Conservation (phyloP, 2,329 filamentous ascomycete genomes). For the Aureobasidium sp. region DNA sequence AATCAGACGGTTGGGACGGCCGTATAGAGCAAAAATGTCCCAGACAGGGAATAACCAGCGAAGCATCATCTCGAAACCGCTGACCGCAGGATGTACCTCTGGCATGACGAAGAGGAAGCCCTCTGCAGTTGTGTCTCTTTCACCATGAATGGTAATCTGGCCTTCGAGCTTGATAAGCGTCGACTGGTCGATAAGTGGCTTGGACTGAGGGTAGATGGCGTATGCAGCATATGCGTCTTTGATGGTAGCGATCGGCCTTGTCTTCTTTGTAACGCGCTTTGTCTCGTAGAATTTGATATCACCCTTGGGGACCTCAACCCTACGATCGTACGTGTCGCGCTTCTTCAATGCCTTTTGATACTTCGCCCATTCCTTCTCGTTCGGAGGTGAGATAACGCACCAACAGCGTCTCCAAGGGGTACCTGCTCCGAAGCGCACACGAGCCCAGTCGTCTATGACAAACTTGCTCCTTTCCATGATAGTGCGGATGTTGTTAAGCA, state of each 20-base stretch:
- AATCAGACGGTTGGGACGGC: constrained; percentile 76
- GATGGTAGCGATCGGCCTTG: constrained; percentile 81
- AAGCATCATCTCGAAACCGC: constrained; percentile 91
- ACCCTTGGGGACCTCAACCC: constrained; percentile 65
- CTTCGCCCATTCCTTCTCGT: constrained; percentile 86
- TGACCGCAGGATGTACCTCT: constrained; percentile 83
- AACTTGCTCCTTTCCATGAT: constrained; percentile 78
- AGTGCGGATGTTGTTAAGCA: constrained; percentile 77
- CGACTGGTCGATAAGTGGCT: constrained; percentile 87
- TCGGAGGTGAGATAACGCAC: constrained; percentile 88
- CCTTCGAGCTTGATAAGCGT: constrained; percentile 93
- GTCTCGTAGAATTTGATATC: constrained; percentile 93
- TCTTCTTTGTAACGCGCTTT: constrained; percentile 85
- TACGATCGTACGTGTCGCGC: constrained; percentile 74
- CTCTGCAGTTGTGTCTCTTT: constrained; percentile 69
- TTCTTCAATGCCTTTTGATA: constrained; percentile 76
- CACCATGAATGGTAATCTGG: constrained; percentile 76
- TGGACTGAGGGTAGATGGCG: constrained; percentile 91
- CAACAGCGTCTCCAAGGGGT: constrained; percentile 95
- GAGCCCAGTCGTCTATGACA: constrained; percentile 83
- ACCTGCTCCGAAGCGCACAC: constrained; percentile 90
- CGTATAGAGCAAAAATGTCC: constrained; percentile 87
- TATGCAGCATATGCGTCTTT: constrained; percentile 87
- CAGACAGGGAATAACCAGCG: constrained; percentile 89
- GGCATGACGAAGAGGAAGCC: constrained; percentile 99